Percentiles rank a stretch among this genome's conserved stretches.
Conservation (phyloP, 1,284 basidiomycete genomes). For the Neonothopanus nambi region DNA sequence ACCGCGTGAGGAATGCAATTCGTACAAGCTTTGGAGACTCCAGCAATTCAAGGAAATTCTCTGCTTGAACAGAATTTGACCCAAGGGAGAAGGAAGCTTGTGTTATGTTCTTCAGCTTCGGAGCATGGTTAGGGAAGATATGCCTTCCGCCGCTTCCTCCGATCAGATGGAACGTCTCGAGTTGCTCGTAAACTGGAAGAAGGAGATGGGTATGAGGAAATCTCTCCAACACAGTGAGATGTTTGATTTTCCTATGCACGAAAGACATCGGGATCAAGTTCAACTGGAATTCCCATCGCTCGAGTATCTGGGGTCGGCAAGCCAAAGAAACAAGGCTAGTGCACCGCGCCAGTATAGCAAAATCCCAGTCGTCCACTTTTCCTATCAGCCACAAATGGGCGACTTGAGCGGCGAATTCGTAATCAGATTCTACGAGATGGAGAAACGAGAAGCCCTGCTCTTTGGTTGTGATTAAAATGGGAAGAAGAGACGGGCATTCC, state of each 20-base stretch:
- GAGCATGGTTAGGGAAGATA: background rate
- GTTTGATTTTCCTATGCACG: background rate
- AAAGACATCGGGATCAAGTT: background rate
- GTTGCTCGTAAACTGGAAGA: background rate
- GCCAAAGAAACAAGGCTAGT: conserved; percentile 28
- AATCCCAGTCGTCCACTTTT: conserved; percentile 2
- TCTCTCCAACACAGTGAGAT: conserved; percentile 13
- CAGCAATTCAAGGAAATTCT: background rate
- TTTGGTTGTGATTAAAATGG: conserved; percentile 11
- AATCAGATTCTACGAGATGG: conserved; percentile 3
- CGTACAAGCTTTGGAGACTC: background rate
- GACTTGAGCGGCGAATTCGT: conserved; percentile 16
- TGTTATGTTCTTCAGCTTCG: background rate
- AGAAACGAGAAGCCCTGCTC: conserved; percentile 15
- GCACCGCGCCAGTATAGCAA: conserved; percentile 27
- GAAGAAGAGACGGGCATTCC: conserved; percentile 10
- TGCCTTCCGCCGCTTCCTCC: conserved; percentile 1
- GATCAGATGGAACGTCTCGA: conserved; percentile 7
- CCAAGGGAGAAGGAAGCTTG: conserved; percentile 1
- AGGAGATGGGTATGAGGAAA: background rate
- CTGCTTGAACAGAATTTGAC: background rate
- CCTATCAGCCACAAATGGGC: conserved; percentile 19
- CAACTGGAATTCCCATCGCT: background rate
- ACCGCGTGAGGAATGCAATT: background rate
- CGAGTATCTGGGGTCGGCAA: conserved; percentile 20